These are phyloP conservation scores for Stephanodiscus minutulus DNA, from an alignment of 108 stramenopile genomes.

Conservation along the genomic window DNA sequence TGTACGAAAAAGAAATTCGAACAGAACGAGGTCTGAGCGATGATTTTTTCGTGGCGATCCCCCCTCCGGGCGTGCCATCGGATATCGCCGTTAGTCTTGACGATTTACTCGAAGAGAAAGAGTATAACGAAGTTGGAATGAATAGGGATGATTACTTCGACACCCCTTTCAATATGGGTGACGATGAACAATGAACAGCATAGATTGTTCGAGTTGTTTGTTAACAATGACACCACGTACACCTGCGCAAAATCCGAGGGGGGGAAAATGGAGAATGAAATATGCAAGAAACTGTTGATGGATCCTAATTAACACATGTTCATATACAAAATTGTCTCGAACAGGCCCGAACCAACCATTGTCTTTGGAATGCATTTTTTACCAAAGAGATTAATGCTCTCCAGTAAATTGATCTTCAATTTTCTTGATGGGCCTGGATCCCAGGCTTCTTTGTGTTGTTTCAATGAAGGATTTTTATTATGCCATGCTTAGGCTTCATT, in stretches of 20 bases:
- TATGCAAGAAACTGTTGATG: background rate
- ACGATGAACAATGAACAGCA: constrained; percentile 22
- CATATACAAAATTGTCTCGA: too few relatives aligned
- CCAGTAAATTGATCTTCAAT: background rate
- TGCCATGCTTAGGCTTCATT: background rate
- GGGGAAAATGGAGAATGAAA: too few relatives aligned
- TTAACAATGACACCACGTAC: background rate
- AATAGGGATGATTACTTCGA: constrained; percentile 38
- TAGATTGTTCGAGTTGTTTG: background rate
- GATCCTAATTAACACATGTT: background rate
- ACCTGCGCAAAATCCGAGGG: too few relatives aligned
- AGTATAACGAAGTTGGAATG: background rate
- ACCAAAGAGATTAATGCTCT: too few relatives aligned
- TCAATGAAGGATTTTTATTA: background rate
- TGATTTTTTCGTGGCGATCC: constrained; percentile 26
- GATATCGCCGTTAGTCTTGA: constrained; percentile 41
- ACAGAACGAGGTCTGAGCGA: constrained; percentile 29
- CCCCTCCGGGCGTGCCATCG: constrained; percentile 42
- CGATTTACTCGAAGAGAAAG: constrained; percentile 31
- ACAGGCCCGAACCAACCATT: background rate
- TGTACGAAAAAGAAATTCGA: constrained; percentile 40
- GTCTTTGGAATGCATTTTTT: too few relatives aligned
- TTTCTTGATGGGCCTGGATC: background rate
- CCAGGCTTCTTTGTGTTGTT: background rate
- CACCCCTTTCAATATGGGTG: constrained; percentile 21